A percentile compares a stretch with the other conserved stretches of the same genome.
Conservation (phyloP, 768 basidiomycete species). For the Leccinum obscurum region DNA sequence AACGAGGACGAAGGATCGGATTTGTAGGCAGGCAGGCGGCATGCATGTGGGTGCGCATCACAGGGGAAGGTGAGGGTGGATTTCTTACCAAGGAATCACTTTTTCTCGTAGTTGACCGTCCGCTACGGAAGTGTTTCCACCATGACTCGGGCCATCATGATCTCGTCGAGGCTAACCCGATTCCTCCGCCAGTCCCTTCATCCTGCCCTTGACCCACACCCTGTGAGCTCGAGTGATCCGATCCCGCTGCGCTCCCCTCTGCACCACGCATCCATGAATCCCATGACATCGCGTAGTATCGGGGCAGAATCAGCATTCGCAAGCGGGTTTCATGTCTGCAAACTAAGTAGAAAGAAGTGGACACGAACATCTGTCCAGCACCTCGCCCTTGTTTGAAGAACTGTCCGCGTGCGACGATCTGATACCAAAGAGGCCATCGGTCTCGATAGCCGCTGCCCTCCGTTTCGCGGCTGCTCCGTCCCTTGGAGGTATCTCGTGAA, state of each 20-base stretch:
- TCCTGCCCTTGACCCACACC: constrained; percentile 29
- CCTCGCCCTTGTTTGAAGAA: constrained; percentile 86
- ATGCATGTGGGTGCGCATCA: too few species aligned
- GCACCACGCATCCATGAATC: constrained; percentile 47
- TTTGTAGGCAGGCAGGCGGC: too few species aligned
- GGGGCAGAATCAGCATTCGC: background rate
- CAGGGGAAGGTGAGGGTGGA: too few species aligned
- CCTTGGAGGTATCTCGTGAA: constrained; percentile 61
- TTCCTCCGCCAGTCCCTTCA: constrained; percentile 25
- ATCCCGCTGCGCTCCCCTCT: constrained; percentile 33
- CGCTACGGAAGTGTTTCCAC: too few species aligned
- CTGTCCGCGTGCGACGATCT: constrained; percentile 89
- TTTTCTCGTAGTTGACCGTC: too few species aligned
- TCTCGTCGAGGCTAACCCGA: background rate
- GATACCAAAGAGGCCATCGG: constrained; percentile 34
- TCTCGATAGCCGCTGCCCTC: constrained; percentile 20
- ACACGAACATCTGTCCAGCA: constrained; percentile 83
- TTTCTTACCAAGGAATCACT: too few species aligned
- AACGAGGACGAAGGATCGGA: too few species aligned
- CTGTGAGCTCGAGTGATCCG: constrained; percentile 31
- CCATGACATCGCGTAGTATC: constrained; percentile 9
- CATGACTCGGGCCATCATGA: constrained; percentile 28
- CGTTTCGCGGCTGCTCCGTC: constrained; percentile 12
- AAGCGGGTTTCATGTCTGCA: background rate
- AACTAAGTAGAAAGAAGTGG: background rate